Percentiles rank a stretch among this genome's conserved stretches.
These are phyloP conservation scores for Kalmanozyma brasiliensis DNA, from an alignment of 1,284 basidiomycete genomes.

Conservation along the genomic window DNA sequence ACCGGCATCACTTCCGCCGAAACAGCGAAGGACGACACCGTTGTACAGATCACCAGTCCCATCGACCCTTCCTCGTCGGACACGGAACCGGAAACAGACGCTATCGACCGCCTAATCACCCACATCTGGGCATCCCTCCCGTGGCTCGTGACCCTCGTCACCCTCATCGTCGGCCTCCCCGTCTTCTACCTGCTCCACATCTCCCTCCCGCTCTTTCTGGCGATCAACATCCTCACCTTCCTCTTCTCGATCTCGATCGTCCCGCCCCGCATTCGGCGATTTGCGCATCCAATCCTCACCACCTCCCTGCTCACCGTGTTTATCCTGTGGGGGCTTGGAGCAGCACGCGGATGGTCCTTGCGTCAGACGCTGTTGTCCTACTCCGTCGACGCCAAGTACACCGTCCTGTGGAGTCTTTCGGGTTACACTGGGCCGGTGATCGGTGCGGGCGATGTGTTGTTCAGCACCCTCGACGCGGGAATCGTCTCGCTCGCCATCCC, in stretches of 20 bases:
- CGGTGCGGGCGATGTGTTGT: constrained; percentile 58
- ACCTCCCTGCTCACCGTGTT: constrained; percentile 53
- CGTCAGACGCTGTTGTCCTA: constrained; percentile 41
- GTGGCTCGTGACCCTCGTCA: constrained; percentile 30
- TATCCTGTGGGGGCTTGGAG: constrained; percentile 57
- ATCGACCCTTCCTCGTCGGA: too few relatives aligned
- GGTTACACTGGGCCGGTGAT: constrained; percentile 57
- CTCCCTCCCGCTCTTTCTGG: constrained; percentile 57
- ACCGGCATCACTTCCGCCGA: neutral
- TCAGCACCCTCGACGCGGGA: constrained; percentile 57
- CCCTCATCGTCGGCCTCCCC: constrained; percentile 53
- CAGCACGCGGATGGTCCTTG: constrained; percentile 27
- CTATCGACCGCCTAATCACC: constrained; percentile 50
- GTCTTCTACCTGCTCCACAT: constrained; percentile 52
- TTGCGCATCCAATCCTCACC: constrained; percentile 59
- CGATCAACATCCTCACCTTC: constrained; percentile 57
- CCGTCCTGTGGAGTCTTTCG: constrained; percentile 35
- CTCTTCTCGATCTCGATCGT: constrained; percentile 52
- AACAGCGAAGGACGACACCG: neutral
- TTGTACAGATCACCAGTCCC: constrained; percentile 1
- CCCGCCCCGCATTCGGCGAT: constrained; percentile 47
- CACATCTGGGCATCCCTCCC: constrained; percentile 45
- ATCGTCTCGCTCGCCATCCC: constrained; percentile 59
- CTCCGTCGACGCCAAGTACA: constrained; percentile 52
- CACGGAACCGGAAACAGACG: constrained; percentile 31